These are phyloP conservation scores for Batkoa obscura DNA, from an alignment of 371 early-diverging fungal species.

Conservation along the genomic window DNA sequence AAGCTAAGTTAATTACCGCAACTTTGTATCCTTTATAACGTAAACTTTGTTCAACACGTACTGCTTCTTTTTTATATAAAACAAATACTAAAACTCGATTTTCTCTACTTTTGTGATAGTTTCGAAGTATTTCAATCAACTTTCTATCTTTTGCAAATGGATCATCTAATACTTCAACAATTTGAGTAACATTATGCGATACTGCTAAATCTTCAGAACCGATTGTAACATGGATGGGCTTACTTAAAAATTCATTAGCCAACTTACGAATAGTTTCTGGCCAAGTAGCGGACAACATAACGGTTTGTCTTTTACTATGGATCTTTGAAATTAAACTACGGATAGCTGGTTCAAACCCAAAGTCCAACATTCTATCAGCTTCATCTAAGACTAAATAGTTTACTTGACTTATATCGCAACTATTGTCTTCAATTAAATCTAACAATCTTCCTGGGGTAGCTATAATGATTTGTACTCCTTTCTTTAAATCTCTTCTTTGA, in stretches of 20 bases:
- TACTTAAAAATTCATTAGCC: slow-evolving; percentile 58
- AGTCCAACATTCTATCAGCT: slow-evolving; percentile 89
- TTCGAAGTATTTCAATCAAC: slow-evolving; percentile 55
- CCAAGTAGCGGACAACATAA: slow-evolving; percentile 75
- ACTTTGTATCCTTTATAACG: slow-evolving; percentile 60
- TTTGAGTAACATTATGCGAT: slow-evolving; percentile 79
- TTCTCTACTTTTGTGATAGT: slow-evolving; percentile 54
- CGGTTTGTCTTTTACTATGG: slow-evolving; percentile 50
- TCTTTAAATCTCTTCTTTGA: slow-evolving; percentile 32
- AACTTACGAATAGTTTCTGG: slow-evolving; percentile 63
- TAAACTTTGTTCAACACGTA: slow-evolving; percentile 49
- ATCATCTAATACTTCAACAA: slow-evolving; percentile 71
- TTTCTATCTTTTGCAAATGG: slow-evolving; percentile 59
- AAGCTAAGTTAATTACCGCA: slow-evolving; percentile 6
- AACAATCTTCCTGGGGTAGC: slow-evolving; percentile 92
- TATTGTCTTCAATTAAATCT: slow-evolving; percentile 69
- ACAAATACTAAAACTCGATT: slow-evolving; percentile 81
- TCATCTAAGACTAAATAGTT: slow-evolving; percentile 82
- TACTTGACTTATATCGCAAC: slow-evolving; percentile 42
- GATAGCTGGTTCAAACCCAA: slow-evolving; percentile 82
- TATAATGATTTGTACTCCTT: slow-evolving; percentile 65
- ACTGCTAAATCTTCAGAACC: slow-evolving; percentile 85
- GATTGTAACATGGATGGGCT: slow-evolving; percentile 81
- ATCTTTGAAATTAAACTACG: slow-evolving; percentile 45
- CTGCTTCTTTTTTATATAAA: slow-evolving; percentile 87